Base-by-base conservation (phyloP, 495 filamentous ascomycete species). In the Xylaria flabelliformis region DNA sequence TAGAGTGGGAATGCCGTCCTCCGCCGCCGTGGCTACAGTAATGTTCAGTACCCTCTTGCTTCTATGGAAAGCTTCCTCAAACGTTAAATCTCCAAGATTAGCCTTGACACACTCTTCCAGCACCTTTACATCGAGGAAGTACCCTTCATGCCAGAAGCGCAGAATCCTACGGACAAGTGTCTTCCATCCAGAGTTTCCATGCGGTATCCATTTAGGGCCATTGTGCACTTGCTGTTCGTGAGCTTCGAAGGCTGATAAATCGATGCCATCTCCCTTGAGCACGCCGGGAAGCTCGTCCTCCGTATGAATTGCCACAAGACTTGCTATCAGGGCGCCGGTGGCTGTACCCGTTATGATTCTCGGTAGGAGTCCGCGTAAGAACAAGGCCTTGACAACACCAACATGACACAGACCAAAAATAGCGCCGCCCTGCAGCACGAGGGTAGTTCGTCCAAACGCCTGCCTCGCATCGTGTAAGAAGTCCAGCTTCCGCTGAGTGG, bases 1-100 rank as follows among this genome's bases (percentile, higher is more conserved):
- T 26, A 97, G 80, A 70, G 91, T 94, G 10, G 95, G 95, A 2
- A 93, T 89, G 59, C 92, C 93, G n/a, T 89, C 89, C 53, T 90
- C 86, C 15, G 88, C 89, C 10, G 88, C 88, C 3, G 91, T 92
- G 2, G 91, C 91, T 51, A 98, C 91, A 1, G 94, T 97, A 78
- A 98, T 97, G 78, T 97, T 97, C 72, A 98, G 85, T 29, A 97
- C 91, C 41, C 94, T 85, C 77, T 95, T 96, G 13, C 94, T 97
- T 61, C 89, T 87, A 44, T 90, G 86, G 78, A 95, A 97, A 2
- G 95, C 95, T 80, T 98, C 95, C 82, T 97, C 93, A 74, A 98
- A 98, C 0, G 95, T 98, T 26, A 97, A 77, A 74, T 97, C 92
- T 9, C 94, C 95, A 4, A 97, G 89, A 75, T 97, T 97, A 13